Base-by-base conservation (phyloP, 768 basidiomycete species). In the Russula sp. region DNA sequence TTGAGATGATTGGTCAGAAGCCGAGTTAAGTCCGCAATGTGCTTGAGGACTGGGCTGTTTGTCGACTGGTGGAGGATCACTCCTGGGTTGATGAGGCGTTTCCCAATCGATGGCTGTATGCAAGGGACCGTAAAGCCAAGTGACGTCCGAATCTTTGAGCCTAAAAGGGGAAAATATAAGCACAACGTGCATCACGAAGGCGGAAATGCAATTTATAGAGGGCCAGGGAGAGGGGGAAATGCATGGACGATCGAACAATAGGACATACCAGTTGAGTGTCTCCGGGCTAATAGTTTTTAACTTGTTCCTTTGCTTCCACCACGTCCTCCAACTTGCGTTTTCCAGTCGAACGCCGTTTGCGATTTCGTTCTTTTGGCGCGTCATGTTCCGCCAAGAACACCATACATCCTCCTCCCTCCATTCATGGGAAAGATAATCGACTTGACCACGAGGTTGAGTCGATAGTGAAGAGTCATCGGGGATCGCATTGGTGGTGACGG, bases 121-220 rank as follows among this genome's bases (percentile, higher is more conserved):
- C 0, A 99, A 78, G 22, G 96, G 96, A 0, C 96, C 96, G 70
- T 99, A 98, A 0, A 99, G 83, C 96, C 96, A 99, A 2, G 97
- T 99, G 43, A 98, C 96, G 72, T 99, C 96, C 7, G 91, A 94
- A 74, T 99, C 96, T 74, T 99, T 99, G 69, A 99, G 85, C 96
- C 96, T 98, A 76, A 4, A 20, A 6, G 56, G 59, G 53, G 65
- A 60, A 58, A 45, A 48, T 42, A 25, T 49, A 42, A 60, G 55
- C 51, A 49, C 45, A 48, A 48, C 20, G 18, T 29, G 16, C 42
- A 38, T 42, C 48, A 34, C 10, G 25, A 36, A 32, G 48, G 43
- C 25, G 48, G 49, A 10, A 45, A 45, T 29, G 32, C 14, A 29
- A 42, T 50, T 42, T 39, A 42, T 42, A 59, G 32, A 32, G 35